Evolutionary conservation across 768 basidiomycete genomes (phyloP).

Genomic region (Naganishia kalamii): DNA sequence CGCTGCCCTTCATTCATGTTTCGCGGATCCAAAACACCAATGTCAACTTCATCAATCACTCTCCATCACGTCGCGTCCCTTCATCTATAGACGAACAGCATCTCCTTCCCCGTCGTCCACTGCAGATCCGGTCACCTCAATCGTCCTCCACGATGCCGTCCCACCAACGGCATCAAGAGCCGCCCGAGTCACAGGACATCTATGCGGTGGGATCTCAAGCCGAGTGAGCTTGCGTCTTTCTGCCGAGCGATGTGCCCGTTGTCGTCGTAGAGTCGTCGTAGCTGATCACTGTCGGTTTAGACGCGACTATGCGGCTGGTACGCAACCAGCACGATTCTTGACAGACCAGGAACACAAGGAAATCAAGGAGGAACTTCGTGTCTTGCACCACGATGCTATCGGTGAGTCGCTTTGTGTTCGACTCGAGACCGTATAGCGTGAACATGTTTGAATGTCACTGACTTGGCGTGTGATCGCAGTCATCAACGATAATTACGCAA

Average conservation of each 20-base stretch:
- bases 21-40: too few species aligned
- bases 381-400: neutral
- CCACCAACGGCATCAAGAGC: neutral
- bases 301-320: neutral
- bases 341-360: neutral
- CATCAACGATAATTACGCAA: neutral
- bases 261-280: neutral
- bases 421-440: neutral
- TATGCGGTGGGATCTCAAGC: neutral
- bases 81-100: too few species aligned
- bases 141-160: neutral
- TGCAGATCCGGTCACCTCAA: neutral
- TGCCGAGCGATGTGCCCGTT: too few species aligned
- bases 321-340: neutral
- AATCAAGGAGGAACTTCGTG: neutral
- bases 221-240: neutral
- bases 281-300: neutral
- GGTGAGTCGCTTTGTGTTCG: neutral
- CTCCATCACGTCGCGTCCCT: too few species aligned
- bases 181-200: conserved; percentile 6
- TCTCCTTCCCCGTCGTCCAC: too few species aligned
- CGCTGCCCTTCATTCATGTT: too few species aligned
- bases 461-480: neutral
- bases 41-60: too few species aligned
- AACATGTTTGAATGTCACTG: neutral